Evolutionary conservation across 495 filamentous ascomycete genomes (phyloP), one percentile per base, ranked within the genome.

Genomic region (Penicillium egyptiacum): DNA sequence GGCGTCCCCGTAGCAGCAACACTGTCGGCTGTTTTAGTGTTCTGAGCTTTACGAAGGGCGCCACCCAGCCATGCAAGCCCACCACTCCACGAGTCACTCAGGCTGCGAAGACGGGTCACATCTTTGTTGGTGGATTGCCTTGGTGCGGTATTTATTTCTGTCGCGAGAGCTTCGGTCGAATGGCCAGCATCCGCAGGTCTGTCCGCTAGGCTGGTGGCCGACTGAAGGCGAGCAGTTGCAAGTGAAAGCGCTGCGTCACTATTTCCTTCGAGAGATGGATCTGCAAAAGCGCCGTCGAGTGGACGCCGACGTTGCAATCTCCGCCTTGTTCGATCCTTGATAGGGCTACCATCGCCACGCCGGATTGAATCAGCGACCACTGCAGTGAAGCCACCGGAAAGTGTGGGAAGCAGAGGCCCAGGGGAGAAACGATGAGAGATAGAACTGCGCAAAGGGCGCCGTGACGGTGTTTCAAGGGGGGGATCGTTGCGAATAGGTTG

Each of bases 341-440:
- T 62, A n/a, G 74, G 69, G 35, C 65, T 75, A 22, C 65, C 68
- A 52, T 79, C 73, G 23, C 81, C 81, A 10, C 82, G 78, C 26
- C 82, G 78, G 5, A 86, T 63, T 19, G 81, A 80, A 59, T 89
- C 86, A 5, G 84, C 85, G 6, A 86, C 82, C 3, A 86, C 78
- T 2, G 79, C 83, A 64, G 75, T 83, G 52, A 86, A 76, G 19
- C 80, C 74, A 14, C 77, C 77, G 0, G 83, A 85, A 0, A 86
- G 69, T 5, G 83, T 78, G 31, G 66, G 66, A 9, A 69, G 46
- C 44, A 69, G 55, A n/a, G 66, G 57, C 0, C 66, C 66, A 9
- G 66, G 83, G 0, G 74, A 78, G 53, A 81, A 74, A 22, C 73
- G 71, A 41, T 70, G 57, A 2, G 73, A 75, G 23, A 76, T 65